Evolutionary conservation across 169 alveolate species (phyloP).

Genomic region (Cytauxzoon felis): DNA sequence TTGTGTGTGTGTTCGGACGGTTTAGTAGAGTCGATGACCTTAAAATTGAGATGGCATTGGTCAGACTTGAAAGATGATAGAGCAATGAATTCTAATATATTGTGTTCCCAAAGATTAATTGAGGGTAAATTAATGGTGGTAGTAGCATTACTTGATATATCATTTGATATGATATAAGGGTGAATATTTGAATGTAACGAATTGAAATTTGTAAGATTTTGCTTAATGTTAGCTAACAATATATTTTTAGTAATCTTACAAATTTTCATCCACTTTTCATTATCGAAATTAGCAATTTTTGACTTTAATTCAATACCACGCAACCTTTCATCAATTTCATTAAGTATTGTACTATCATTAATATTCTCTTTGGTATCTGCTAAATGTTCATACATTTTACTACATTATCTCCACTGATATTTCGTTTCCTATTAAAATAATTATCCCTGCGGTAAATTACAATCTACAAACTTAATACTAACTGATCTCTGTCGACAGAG

Average conservation of each 20-base stretch:
- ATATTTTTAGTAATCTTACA: constrained; percentile 21
- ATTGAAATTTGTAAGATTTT: background rate
- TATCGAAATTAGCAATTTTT: constrained; percentile 10
- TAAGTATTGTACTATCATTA: no score
- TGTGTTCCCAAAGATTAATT: constrained; percentile 5
- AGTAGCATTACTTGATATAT: background rate
- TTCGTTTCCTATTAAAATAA: no score
- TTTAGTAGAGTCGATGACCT: constrained; percentile 8
- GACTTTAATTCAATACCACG: no score
- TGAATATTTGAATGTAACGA: background rate
- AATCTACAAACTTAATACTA: background rate
- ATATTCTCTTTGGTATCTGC: no score
- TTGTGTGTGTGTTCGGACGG: background rate
- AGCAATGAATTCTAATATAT: constrained; percentile 15
- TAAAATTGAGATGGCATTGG: background rate
- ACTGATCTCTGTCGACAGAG: background rate
- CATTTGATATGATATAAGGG: constrained; percentile 1
- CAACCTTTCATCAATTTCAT: no score
- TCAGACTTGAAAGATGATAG: background rate
- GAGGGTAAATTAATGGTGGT: background rate
- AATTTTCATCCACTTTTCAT: constrained; percentile 28
- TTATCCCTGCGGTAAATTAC: no score
- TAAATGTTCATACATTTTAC: no score
- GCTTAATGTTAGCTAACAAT: constrained; percentile 13
- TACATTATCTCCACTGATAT: no score